A percentile compares a stretch with the other conserved stretches of the same genome.
Conservation (phyloP, 2,329 filamentous ascomycete species). For the Thelonectria discophora region DNA sequence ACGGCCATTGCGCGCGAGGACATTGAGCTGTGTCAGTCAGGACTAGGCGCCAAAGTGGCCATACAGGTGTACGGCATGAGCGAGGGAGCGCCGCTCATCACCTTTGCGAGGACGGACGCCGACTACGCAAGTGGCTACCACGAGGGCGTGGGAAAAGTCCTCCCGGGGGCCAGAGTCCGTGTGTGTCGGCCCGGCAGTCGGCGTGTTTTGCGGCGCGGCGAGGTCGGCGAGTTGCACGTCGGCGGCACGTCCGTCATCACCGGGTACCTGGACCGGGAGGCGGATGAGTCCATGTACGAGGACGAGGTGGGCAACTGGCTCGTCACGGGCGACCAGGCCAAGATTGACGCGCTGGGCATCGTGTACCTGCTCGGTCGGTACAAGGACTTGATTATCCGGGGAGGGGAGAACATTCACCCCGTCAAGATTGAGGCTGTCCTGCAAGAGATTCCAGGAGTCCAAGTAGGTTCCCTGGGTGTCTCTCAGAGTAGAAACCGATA, state of each 20-base stretch:
- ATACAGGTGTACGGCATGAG: constrained; percentile 58
- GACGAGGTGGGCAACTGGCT: constrained; percentile 50
- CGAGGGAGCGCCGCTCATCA: constrained; percentile 53
- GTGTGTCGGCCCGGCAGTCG: constrained; percentile 48
- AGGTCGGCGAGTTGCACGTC: constrained; percentile 53
- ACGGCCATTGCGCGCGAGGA: constrained; percentile 45
- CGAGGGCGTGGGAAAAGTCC: constrained; percentile 53
- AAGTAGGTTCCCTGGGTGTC: constrained; percentile 32
- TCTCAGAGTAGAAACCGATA: neutral
- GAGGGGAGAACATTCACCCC: constrained; percentile 56
- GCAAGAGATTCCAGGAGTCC: constrained; percentile 45
- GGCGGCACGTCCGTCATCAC: constrained; percentile 48
- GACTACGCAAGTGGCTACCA: constrained; percentile 46
- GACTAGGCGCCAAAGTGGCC: constrained; percentile 44
- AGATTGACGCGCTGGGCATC: constrained; percentile 49
- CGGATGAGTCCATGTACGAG: constrained; percentile 47
- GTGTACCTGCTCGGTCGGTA: constrained; percentile 53
- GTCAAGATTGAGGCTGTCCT: constrained; percentile 49
- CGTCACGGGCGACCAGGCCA: constrained; percentile 53
- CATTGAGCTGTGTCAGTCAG: constrained; percentile 44
- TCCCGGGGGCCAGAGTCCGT: constrained; percentile 50
- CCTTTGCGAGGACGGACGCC: constrained; percentile 48
- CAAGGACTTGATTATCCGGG: constrained; percentile 57
- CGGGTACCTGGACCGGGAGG: constrained; percentile 44
- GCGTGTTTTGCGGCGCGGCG: constrained; percentile 42